Conservation (phyloP, 768 basidiomycete species). For the Dioszegia aurantiaca region DNA sequence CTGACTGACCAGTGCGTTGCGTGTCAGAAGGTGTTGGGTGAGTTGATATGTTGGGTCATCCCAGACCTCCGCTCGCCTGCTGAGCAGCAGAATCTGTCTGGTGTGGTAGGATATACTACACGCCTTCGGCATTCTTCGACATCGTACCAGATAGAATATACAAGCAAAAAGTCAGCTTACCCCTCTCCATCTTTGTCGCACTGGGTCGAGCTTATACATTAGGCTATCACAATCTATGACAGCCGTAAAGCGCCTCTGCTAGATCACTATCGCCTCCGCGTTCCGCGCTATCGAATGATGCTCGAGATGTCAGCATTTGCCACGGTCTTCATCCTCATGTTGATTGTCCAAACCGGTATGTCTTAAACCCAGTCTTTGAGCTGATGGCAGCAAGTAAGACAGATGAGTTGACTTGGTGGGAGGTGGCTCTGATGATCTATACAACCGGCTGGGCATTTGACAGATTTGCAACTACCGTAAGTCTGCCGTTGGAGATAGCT, state of each 20-base stretch:
- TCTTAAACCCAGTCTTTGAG: background rate
- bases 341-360: slow-evolving; percentile 23
- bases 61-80: slow-evolving; percentile 16
- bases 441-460: slow-evolving; percentile 24
- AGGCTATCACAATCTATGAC: slow-evolving; percentile 33
- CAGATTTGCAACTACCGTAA: slow-evolving; percentile 19
- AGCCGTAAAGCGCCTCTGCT: slow-evolving; percentile 30
- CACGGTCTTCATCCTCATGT: slow-evolving; percentile 29
- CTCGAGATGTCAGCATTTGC: slow-evolving; percentile 29
- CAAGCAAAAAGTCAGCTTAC: slow-evolving; percentile 21
- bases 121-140: slow-evolving; percentile 19
- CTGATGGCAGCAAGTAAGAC: slow-evolving; percentile 4
- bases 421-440: slow-evolving; percentile 34
- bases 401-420: slow-evolving; percentile 23
- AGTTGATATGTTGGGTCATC: background rate
- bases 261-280: slow-evolving; percentile 33
- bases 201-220: background rate
- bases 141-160: slow-evolving; percentile 19
- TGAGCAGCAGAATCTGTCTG: slow-evolving; percentile 20
- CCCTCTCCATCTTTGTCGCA: background rate
- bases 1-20: slow-evolving; percentile 20
- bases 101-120: slow-evolving; percentile 16
- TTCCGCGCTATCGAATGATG: slow-evolving; percentile 27
- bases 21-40: slow-evolving; percentile 28
- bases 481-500: slow-evolving; percentile 3